Evolutionary conservation across 164 flowering plant genomes (phyloP), one percentile per base, ranked within the genome.

Genomic region (Umbellularia californica): DNA sequence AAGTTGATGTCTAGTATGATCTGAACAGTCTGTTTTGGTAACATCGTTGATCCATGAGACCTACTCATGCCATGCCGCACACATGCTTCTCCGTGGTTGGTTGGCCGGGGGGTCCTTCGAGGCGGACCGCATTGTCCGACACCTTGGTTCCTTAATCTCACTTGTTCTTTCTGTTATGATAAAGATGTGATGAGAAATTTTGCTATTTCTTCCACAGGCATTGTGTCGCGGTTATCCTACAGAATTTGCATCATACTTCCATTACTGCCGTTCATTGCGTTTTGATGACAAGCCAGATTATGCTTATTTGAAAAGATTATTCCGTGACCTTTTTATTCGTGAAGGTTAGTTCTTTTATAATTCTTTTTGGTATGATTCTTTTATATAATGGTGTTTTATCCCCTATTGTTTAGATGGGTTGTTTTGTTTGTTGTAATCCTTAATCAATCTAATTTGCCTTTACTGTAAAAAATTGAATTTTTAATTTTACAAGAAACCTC

Each of bases 271-370:
- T 6, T 91, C 98, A 24, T 84, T 95, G 65, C 85, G 97, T 58
- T 95, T 95, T 79, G 99, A 93, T 81, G 99, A 95, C 81, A 95
- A 92, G 79, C 97, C 99, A 74, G 99, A 95, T 78, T 95, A 92
- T 83, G 87, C 94, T 52, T 95, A 95, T 80, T 78, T 95, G 74
- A 95, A 93, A 84, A 86, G 98, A 81, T 84, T 95, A 41, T 92
- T 95, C 77, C 95, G 97, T 58, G 99, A 95, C 80, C 97, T 93
- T 72, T 95, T 95, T 67, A 95, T 93, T 72, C 97, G 93, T 69
- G 99, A 95, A 95, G 99, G 99, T 95, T 58, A 50, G 79, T n/a
- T 1, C 9, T 50, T 27, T 69, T 58, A 22, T 22, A 1, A 30
- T 41, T 76, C 30, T 23, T 2, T 55, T 41, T 41, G 47, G 47